These are phyloP conservation scores for Mytilinidion resinicola DNA, from an alignment of 495 filamentous ascomycete species.

Conservation along the genomic window DNA sequence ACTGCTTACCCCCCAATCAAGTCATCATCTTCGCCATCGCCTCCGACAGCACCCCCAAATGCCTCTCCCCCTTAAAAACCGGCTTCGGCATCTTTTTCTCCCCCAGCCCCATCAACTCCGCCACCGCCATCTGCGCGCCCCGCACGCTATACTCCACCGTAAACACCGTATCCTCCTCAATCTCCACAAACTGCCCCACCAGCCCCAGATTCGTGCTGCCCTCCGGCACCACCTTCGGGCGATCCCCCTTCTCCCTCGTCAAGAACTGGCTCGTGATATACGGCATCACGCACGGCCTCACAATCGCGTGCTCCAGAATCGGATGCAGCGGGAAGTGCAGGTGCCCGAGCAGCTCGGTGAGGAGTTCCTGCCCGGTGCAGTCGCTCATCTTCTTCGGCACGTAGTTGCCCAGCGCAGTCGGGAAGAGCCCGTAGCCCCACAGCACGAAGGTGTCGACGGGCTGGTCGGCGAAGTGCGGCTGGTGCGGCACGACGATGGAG, in stretches of 20 bases:
- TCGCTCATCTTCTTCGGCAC: slow-evolving; percentile 38
- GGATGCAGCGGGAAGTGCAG: slow-evolving; percentile 23
- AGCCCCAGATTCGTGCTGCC: slow-evolving; percentile 36
- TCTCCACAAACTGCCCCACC: slow-evolving; percentile 43
- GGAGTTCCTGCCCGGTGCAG: slow-evolving; percentile 39
- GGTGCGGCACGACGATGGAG: slow-evolving; percentile 37
- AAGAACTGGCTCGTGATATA: slow-evolving; percentile 36
- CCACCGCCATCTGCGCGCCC: slow-evolving; percentile 39
- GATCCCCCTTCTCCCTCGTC: slow-evolving; percentile 29
- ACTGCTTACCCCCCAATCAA: neutral
- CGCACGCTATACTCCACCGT: slow-evolving; percentile 43
- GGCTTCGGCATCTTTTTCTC: slow-evolving; percentile 21
- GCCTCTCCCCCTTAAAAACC: slow-evolving; percentile 28
- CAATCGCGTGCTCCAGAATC: slow-evolving; percentile 10
- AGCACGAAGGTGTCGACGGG: slow-evolving; percentile 4
- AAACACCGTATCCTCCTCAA: slow-evolving; percentile 37
- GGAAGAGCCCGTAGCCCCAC: slow-evolving; percentile 38
- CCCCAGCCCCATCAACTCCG: slow-evolving; percentile 24
- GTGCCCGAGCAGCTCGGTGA: slow-evolving; percentile 36
- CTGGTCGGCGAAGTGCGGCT: slow-evolving; percentile 31
- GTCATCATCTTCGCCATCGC: slow-evolving; percentile 21
- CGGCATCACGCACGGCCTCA: slow-evolving; percentile 33
- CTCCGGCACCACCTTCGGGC: slow-evolving; percentile 36
- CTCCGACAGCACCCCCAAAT: slow-evolving; percentile 22
- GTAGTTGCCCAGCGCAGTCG: slow-evolving; percentile 30